Conservation (phyloP, 257 asterid species). For the Nyctanthes arbortristis region DNA sequence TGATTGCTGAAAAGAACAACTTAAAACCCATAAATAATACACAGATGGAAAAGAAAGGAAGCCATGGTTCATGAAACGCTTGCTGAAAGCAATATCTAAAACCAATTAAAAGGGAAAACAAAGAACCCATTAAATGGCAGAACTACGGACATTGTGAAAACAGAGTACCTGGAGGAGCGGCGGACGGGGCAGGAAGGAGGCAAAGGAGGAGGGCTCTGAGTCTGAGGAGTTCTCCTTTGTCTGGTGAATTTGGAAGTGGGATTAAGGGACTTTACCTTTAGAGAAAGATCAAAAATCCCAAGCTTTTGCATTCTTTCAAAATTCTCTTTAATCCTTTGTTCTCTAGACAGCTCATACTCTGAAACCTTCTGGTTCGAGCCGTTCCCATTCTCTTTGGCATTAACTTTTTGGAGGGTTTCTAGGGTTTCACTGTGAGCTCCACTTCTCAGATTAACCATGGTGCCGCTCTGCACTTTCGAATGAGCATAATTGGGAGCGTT, state of each 20-base stretch:
- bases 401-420: background rate
- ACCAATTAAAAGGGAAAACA: background rate
- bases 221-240: slow-evolving; percentile 31
- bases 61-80: background rate
- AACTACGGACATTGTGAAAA: background rate
- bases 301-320: slow-evolving; percentile 81
- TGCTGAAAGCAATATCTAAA: background rate
- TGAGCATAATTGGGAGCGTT: background rate
- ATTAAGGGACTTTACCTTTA: slow-evolving; percentile 50
- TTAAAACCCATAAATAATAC: too few relatives aligned
- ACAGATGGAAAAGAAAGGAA: slow-evolving; percentile 3
- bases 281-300: slow-evolving; percentile 73
- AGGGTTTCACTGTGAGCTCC: background rate
- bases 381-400: slow-evolving; percentile 22
- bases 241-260: slow-evolving; percentile 31
- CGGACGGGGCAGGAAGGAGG: slow-evolving; percentile 62
- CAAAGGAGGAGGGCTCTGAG: slow-evolving; percentile 33
- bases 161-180: slow-evolving; percentile 78
- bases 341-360: slow-evolving; percentile 71
- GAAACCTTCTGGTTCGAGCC: slow-evolving; percentile 27
- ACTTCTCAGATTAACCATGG: slow-evolving; percentile 9
- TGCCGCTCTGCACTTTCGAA: background rate
- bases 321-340: slow-evolving; percentile 77
- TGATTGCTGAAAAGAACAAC: too few relatives aligned
- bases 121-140: background rate